phyloP scores from a whole-genome alignment of 1,284 basidiomycete species.

The Xerocomus amazonicus region DNA sequence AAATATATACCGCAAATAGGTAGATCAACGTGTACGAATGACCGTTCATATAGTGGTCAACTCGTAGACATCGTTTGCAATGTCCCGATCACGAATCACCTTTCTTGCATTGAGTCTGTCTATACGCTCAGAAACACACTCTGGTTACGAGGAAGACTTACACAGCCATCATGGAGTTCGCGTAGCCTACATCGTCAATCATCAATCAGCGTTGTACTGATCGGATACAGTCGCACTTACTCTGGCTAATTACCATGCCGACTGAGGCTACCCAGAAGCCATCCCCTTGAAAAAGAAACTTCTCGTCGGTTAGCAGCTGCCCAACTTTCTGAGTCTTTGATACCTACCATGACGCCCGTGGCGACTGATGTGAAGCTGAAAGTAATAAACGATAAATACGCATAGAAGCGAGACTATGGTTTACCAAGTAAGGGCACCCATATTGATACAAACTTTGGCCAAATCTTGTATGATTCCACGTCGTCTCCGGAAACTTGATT shows the following conservation, averaged over 20 bases:
- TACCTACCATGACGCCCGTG: constrained; percentile 11
- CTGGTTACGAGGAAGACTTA: background rate
- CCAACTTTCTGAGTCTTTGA: background rate
- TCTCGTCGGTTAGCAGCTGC: background rate
- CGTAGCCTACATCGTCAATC: constrained; percentile 6
- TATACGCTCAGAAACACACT: background rate
- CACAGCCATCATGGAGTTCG: constrained; percentile 14
- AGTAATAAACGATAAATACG: background rate
- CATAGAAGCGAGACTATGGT: background rate
- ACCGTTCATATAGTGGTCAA: background rate
- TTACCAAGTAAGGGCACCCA: constrained; percentile 15
- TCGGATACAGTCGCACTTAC: background rate
- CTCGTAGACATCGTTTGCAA: background rate
- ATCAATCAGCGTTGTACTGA: background rate
- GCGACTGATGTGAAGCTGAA: background rate
- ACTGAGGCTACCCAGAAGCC: background rate
- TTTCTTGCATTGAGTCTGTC: background rate
- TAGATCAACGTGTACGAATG: too few species aligned
- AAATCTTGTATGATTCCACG: constrained; percentile 12
- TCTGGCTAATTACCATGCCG: background rate
- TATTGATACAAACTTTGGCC: constrained; percentile 14
- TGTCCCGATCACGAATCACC: background rate
- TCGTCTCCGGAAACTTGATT: constrained; percentile 10
- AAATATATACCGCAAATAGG: too few species aligned
- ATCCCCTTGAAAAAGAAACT: constrained; percentile 1